These are phyloP conservation scores for Herpetospermum pedunculosum DNA, from an alignment of 306 rosid genomes.

Conservation along the genomic window DNA sequence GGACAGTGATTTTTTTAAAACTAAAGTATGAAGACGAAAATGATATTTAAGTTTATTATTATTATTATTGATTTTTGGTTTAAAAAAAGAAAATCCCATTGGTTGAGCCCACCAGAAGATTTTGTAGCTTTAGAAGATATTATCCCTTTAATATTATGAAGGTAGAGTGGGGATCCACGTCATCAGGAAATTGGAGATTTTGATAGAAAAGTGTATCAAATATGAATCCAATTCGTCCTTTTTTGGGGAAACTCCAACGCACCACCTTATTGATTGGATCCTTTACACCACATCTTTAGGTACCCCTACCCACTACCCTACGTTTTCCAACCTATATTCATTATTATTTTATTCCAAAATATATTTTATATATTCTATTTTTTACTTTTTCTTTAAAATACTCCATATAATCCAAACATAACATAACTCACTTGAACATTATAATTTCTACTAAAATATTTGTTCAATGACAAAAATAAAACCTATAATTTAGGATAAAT, in stretches of 20 bases:
- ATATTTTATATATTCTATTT: no score
- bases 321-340: not conserved
- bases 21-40: no score
- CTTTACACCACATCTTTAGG: not conserved
- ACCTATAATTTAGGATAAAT: no score
- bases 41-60: no score
- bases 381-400: no score
- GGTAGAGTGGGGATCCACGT: not conserved
- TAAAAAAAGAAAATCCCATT: not conserved
- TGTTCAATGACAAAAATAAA: no score
- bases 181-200: not conserved
- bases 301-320: not conserved
- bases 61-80: no score
- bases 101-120: not conserved
- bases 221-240: not conserved
- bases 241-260: not conserved
- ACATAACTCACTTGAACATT: no score
- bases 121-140: not conserved
- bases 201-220: constrained; percentile 1
- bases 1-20: no score
- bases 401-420: no score
- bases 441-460: no score
- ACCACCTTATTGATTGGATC: not conserved
- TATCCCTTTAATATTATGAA: not conserved
- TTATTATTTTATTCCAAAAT: not conserved